A percentile compares a stretch with the other conserved stretches of the same genome.
Conservation (phyloP, 1,139 yeast genomes). For the Geotrichum bryndzae region DNA sequence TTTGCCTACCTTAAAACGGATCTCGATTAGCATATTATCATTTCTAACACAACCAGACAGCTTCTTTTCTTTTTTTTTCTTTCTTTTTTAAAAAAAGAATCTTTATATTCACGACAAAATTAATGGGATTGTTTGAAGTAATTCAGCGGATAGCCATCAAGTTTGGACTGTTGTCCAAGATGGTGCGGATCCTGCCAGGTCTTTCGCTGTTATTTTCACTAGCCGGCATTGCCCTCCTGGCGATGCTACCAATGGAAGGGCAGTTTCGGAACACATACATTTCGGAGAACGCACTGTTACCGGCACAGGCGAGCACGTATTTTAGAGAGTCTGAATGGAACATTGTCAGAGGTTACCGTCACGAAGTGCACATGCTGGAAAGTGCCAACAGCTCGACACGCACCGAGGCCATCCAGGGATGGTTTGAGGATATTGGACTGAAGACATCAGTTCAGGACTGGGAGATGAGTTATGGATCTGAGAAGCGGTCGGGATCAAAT, state of each 20-base stretch:
- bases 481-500: slow-evolving; percentile 43
- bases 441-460: slow-evolving; percentile 51
- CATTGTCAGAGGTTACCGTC: slow-evolving; percentile 75
- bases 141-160: slow-evolving; percentile 30
- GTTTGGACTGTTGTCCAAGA: slow-evolving; percentile 29
- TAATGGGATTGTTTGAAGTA: slow-evolving; percentile 38
- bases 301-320: slow-evolving; percentile 89
- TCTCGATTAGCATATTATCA: neutral
- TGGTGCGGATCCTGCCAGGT: slow-evolving; percentile 44
- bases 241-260: slow-evolving; percentile 71
- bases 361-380: slow-evolving; percentile 43
- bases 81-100: neutral
- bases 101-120: neutral
- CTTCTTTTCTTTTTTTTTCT: neutral
- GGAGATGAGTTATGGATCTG: slow-evolving; percentile 34
- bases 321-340: slow-evolving; percentile 96
- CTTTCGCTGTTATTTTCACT: slow-evolving; percentile 57
- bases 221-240: slow-evolving; percentile 60
- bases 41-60: neutral
- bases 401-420: slow-evolving; percentile 45
- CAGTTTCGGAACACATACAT: slow-evolving; percentile 78
- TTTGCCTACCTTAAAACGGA: neutral
- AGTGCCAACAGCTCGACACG: slow-evolving; percentile 26
- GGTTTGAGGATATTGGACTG: slow-evolving; percentile 71
- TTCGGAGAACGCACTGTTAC: slow-evolving; percentile 94